A percentile compares a stretch with the other conserved stretches of the same genome.
These are phyloP conservation scores for Cryptosporidium viatorum DNA, from an alignment of 169 alveolate genomes.

Conservation along the genomic window DNA sequence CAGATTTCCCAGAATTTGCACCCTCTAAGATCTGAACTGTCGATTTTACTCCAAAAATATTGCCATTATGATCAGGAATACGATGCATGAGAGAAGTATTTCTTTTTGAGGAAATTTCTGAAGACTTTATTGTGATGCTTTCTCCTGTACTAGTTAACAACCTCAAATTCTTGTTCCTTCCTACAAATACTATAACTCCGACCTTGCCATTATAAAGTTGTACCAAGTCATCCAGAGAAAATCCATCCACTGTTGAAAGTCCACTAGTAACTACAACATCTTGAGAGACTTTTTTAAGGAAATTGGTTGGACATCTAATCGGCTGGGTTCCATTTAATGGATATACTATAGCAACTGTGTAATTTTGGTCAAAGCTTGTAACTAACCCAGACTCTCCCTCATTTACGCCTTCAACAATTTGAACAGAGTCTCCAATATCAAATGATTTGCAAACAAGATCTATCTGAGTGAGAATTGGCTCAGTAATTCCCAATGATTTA, in stretches of 20 bases:
- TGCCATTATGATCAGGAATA: constrained; percentile 59
- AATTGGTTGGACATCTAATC: constrained; percentile 54
- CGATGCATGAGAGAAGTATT: constrained; percentile 56
- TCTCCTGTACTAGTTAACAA: constrained; percentile 77
- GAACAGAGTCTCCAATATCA: constrained; percentile 87
- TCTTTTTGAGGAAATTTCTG: constrained; percentile 70
- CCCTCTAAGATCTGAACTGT: constrained; percentile 61
- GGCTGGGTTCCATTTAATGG: constrained; percentile 67
- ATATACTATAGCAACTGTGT: constrained; percentile 42
- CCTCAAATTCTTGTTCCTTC: constrained; percentile 80
- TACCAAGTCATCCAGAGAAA: constrained; percentile 84
- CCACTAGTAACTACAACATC: constrained; percentile 67
- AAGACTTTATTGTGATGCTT: constrained; percentile 31
- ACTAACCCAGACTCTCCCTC: constrained; percentile 87
- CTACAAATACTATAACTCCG: constrained; percentile 86
- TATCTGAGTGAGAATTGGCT: constrained; percentile 79
- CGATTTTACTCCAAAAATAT: constrained; percentile 62
- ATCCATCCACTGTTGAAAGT: constrained; percentile 82
- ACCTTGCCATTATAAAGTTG: constrained; percentile 84
- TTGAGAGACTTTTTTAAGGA: constrained; percentile 47
- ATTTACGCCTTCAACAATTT: constrained; percentile 84
- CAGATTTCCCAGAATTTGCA: constrained; percentile 49
- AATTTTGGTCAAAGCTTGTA: constrained; percentile 69
- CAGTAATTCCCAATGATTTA: constrained; percentile 83
- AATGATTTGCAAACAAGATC: constrained; percentile 81